Percentiles rank a stretch among this genome's conserved stretches.
phyloP scores from a whole-genome alignment of 805 yeast genomes.

The Spencermartinsiella europaea region DNA sequence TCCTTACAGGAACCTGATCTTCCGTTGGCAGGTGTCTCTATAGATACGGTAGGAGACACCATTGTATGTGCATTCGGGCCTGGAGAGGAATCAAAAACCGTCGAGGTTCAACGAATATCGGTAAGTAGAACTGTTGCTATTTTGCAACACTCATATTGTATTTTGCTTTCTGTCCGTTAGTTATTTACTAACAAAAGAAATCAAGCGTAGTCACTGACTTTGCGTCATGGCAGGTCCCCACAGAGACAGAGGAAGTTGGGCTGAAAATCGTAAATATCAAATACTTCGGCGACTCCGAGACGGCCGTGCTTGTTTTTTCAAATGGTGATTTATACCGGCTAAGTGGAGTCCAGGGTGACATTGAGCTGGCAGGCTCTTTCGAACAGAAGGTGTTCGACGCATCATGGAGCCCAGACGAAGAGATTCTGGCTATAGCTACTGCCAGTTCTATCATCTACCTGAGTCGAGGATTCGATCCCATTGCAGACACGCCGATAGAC shows the following conservation, averaged over 20 bases:
- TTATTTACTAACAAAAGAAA: constrained; percentile 35
- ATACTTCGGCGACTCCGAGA: constrained; percentile 67
- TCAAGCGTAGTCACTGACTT: constrained; percentile 53
- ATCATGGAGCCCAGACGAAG: constrained; percentile 89
- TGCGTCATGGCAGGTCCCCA: constrained; percentile 50
- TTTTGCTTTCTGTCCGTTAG: neutral
- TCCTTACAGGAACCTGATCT: constrained; percentile 64
- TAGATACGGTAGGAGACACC: constrained; percentile 71
- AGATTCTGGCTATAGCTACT: constrained; percentile 68
- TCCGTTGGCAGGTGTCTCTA: constrained; percentile 43
- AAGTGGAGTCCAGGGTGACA: constrained; percentile 49
- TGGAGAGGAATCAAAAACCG: constrained; percentile 44
- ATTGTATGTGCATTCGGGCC: constrained; percentile 60
- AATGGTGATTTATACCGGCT: constrained; percentile 67
- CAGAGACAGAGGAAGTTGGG: constrained; percentile 21
- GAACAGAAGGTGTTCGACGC: constrained; percentile 73
- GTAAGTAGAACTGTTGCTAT: constrained; percentile 13
- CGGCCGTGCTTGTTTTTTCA: constrained; percentile 58
- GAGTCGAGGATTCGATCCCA: constrained; percentile 73
- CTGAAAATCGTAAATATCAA: constrained; percentile 47
- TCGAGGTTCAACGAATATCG: constrained; percentile 70
- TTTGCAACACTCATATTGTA: neutral
- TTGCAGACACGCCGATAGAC: constrained; percentile 56
- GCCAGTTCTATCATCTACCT: constrained; percentile 54
- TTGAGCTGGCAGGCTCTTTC: constrained; percentile 78